Evolutionary conservation across 768 basidiomycete genomes (phyloP).

Genomic region (Leccinum disarticulatum): DNA sequence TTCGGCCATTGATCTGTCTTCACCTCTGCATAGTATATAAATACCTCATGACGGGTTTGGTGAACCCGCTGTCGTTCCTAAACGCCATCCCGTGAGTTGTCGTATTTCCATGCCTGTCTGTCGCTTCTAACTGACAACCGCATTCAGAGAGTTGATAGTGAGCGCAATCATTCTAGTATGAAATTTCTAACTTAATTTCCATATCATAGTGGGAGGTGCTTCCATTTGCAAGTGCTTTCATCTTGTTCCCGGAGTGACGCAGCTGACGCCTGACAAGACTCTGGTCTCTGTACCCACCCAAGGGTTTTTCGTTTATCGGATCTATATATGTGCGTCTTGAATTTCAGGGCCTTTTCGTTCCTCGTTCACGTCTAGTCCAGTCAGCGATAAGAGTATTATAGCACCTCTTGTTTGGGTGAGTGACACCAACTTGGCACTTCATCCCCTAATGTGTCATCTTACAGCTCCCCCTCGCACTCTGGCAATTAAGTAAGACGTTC

Average conservation of each 20-base stretch:
- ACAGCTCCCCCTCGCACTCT: conserved; percentile 3
- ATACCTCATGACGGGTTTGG: conserved; percentile 1
- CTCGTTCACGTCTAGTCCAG: neutral
- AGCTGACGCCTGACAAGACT: neutral
- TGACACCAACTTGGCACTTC: neutral
- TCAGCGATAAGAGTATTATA: conserved; percentile 1
- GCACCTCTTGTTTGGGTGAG: conserved; percentile 9
- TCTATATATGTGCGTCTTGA: neutral
- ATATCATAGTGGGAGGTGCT: conserved; percentile 2
- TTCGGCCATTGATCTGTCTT: neutral
- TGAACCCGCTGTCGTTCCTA: neutral
- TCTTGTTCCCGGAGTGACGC: neutral
- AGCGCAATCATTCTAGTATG: neutral
- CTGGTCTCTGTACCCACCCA: neutral
- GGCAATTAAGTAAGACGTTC: conserved; percentile 5
- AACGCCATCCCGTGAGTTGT: neutral
- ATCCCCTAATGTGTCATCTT: neutral
- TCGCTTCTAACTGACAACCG: neutral
- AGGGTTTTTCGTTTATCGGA: conserved; percentile 1
- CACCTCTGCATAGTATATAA: neutral
- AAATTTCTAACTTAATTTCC: neutral
- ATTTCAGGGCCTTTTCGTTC: neutral
- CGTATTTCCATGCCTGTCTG: neutral
- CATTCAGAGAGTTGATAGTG: neutral
- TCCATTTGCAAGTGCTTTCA: neutral